phyloP scores from a whole-genome alignment of 2,329 filamentous ascomycete species.

The Pestalotiopsis sp. region DNA sequence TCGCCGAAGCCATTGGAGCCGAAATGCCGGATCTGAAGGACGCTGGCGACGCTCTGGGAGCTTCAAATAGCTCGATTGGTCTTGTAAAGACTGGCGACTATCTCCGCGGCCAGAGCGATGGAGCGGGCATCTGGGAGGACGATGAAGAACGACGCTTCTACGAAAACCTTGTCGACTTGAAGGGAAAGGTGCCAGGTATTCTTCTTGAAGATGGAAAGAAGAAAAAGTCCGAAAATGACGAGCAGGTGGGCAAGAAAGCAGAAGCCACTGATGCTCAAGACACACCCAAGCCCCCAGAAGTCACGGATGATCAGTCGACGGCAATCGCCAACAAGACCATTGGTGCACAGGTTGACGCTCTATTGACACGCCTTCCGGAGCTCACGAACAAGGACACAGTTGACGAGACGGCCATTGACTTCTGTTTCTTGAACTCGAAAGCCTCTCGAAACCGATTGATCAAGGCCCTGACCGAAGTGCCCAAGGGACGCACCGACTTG shows the following conservation, averaged over 20 bases:
- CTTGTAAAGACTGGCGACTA: slow-evolving; percentile 95
- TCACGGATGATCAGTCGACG: slow-evolving; percentile 82
- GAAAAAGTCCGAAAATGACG: slow-evolving; percentile 82
- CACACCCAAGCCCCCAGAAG: slow-evolving; percentile 50
- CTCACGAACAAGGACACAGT: slow-evolving; percentile 89
- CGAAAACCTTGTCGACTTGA: slow-evolving; percentile 92
- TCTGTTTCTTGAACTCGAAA: slow-evolving; percentile 98
- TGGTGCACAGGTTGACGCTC: slow-evolving; percentile 91
- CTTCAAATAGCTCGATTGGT: slow-evolving; percentile 79
- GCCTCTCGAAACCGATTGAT: slow-evolving; percentile 92
- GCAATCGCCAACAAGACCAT: slow-evolving; percentile 97
- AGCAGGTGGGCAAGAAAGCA: slow-evolving; percentile 77
- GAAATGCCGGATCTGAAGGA: slow-evolving; percentile 96
- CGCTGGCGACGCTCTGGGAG: slow-evolving; percentile 69
- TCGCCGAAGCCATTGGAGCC: slow-evolving; percentile 83
- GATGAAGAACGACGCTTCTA: slow-evolving; percentile 98
- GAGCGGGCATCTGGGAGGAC: slow-evolving; percentile 96
- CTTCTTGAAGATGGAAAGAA: slow-evolving; percentile 93
- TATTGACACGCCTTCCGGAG: slow-evolving; percentile 86
- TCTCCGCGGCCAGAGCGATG: slow-evolving; percentile 84
- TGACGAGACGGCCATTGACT: slow-evolving; percentile 91
- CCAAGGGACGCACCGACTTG: slow-evolving; percentile 89
- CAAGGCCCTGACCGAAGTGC: slow-evolving; percentile 91
- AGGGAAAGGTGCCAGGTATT: slow-evolving; percentile 93
- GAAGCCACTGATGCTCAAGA: slow-evolving; percentile 56